Conservation (phyloP, 225 moss, liverwort and hornwort species). For the Polytrichum formosum region DNA sequence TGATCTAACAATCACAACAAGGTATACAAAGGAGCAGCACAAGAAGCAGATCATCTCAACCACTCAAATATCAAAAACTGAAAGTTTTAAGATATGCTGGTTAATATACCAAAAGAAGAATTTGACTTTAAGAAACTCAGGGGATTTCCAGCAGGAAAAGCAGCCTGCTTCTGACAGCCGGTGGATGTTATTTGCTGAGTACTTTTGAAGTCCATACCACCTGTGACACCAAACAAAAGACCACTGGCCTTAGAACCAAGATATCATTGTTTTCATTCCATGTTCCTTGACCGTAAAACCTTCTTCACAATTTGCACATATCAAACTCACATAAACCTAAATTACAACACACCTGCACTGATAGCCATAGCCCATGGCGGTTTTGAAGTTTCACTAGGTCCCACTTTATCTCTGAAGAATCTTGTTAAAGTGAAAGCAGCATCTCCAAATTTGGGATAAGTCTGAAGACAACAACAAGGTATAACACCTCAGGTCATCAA, state of each 20-base stretch:
- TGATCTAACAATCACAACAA: background rate
- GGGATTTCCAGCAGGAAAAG: slow-evolving; percentile 30
- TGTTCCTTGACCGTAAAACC: too few species aligned
- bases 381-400: slow-evolving; percentile 22
- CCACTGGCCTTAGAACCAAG: background rate
- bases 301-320: too few species aligned
- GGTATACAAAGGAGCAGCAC: background rate
- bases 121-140: slow-evolving; percentile 36
- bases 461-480: slow-evolving; percentile 48
- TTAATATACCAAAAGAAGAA: slow-evolving; percentile 16
- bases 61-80: slow-evolving; percentile 3
- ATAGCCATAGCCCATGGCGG: slow-evolving; percentile 25
- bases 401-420: slow-evolving; percentile 78
- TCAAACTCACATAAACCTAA: background rate
- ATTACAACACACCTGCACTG: slow-evolving; percentile 27
- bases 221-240: slow-evolving; percentile 14
- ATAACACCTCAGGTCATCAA: slow-evolving; percentile 1
- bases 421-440: slow-evolving; percentile 83
- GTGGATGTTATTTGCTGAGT: slow-evolving; percentile 27
- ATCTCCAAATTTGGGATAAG: slow-evolving; percentile 93
- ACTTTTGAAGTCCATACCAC: slow-evolving; percentile 15
- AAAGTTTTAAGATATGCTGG: slow-evolving; percentile 2
- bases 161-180: slow-evolving; percentile 10
- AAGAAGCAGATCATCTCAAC: too few species aligned
- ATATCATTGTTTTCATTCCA: background rate